Evolutionary conservation across 73 alveolate genomes (phyloP).

Genomic region (Strombidium stylifer): DNA sequence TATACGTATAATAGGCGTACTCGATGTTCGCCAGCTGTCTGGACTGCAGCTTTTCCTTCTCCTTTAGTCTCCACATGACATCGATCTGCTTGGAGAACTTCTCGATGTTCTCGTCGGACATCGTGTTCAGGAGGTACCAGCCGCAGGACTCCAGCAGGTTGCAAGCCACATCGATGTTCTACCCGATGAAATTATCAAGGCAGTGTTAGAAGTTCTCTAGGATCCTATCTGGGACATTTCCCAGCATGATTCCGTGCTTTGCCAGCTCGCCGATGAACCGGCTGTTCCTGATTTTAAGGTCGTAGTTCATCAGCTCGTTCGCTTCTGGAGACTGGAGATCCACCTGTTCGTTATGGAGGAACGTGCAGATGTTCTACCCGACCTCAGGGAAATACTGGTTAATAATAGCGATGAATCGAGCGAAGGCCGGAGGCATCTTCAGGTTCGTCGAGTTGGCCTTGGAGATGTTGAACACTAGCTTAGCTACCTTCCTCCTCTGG

Average conservation of each 20-base stretch:
- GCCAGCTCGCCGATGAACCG: constrained; percentile 50
- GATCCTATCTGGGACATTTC: constrained; percentile 46
- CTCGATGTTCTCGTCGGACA: too few species aligned
- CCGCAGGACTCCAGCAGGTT: constrained; percentile 68
- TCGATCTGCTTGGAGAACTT: too few species aligned
- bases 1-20: constrained; percentile 11
- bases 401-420: constrained; percentile 26
- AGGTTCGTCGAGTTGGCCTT: constrained; percentile 8
- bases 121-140: constrained; percentile 42
- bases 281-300: constrained; percentile 45
- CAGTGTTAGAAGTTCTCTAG: constrained; percentile 67
- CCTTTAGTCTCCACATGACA: too few species aligned
- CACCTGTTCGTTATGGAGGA: too few species aligned
- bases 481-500: constrained; percentile 43
- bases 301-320: constrained; percentile 44
- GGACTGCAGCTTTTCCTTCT: not conserved
- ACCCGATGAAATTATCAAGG: constrained; percentile 70
- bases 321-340: too few species aligned
- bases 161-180: constrained; percentile 62
- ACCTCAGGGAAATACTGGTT: constrained; percentile 17
- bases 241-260: constrained; percentile 66
- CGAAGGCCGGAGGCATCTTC: constrained; percentile 18
- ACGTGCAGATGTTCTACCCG: too few species aligned
- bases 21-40: not conserved
- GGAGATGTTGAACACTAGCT: constrained; percentile 33